phyloP scores from a whole-genome alignment of 2,329 filamentous ascomycete species.

The Colletotrichum spinosum region DNA sequence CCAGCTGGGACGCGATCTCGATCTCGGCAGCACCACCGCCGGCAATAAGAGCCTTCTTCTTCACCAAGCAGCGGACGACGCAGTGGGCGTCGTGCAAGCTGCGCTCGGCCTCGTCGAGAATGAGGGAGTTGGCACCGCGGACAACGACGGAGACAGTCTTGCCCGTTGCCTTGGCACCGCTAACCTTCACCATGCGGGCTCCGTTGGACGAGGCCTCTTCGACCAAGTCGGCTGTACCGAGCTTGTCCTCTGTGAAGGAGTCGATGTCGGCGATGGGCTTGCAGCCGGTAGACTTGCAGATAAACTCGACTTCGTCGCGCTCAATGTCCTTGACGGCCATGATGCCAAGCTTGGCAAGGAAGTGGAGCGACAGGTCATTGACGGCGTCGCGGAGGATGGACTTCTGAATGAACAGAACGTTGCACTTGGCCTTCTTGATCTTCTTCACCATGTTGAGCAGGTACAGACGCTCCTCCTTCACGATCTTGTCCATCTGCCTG shows the following conservation, averaged over 20 bases:
- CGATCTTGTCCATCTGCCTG: conserved; percentile 99
- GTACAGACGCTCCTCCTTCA: conserved; percentile 98
- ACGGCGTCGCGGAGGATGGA: conserved; percentile 97
- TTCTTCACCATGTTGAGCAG: conserved; percentile 99
- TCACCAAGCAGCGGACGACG: conserved; percentile 95
- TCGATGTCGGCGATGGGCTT: conserved; percentile 99
- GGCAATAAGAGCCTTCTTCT: conserved; percentile 99
- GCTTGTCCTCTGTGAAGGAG: conserved; percentile 98
- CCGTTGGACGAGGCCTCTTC: conserved; percentile 92
- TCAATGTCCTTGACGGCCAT: conserved; percentile 97
- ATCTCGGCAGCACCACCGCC: conserved; percentile 97
- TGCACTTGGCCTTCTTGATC: conserved; percentile 99
- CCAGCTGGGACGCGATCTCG: conserved; percentile 89
- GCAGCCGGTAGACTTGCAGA: conserved; percentile 99
- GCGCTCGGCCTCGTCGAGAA: conserved; percentile 96
- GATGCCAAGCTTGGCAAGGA: conserved; percentile 96
- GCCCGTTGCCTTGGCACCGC: conserved; percentile 83
- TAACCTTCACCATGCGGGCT: conserved; percentile 93
- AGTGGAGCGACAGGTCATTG: conserved; percentile 97
- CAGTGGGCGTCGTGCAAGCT: conserved; percentile 97
- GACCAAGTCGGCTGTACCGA: conserved; percentile 91
- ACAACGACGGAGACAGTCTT: conserved; percentile 96
- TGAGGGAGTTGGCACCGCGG: conserved; percentile 92
- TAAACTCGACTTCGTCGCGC: conserved; percentile 98
- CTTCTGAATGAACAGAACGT: conserved; percentile 97